These are phyloP conservation scores for Dendrostoma leiphaemia DNA, from an alignment of 2,329 filamentous ascomycete genomes.

Conservation along the genomic window DNA sequence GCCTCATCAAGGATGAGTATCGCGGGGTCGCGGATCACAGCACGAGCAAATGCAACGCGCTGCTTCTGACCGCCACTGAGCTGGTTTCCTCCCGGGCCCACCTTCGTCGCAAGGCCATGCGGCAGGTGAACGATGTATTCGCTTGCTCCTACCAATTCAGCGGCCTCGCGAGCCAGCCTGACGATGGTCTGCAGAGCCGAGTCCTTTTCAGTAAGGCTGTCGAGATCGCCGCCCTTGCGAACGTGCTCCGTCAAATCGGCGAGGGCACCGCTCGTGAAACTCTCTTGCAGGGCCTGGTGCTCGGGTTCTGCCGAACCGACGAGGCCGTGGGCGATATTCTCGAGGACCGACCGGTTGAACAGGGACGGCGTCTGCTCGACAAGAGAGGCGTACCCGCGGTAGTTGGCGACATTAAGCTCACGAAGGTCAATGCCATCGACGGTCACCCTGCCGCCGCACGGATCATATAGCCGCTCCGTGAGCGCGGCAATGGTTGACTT, in stretches of 20 bases:
- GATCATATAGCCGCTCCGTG: constrained; percentile 56
- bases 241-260: constrained; percentile 50
- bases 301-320: constrained; percentile 40
- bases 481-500: constrained; percentile 49
- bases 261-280: constrained; percentile 49
- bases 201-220: constrained; percentile 26
- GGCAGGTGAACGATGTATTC: constrained; percentile 55
- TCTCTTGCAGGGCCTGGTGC: constrained; percentile 38
- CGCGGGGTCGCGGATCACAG: constrained; percentile 53
- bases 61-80: constrained; percentile 62
- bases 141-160: constrained; percentile 57
- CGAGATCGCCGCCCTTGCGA: constrained; percentile 42
- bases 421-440: constrained; percentile 48
- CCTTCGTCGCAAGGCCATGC: constrained; percentile 49
- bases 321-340: constrained; percentile 51
- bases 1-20: constrained; percentile 63
- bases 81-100: constrained; percentile 52
- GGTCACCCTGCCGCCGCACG: constrained; percentile 43
- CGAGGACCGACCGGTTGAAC: constrained; percentile 44
- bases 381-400: constrained; percentile 41
- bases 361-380: constrained; percentile 46
- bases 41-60: constrained; percentile 56
- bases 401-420: constrained; percentile 43
- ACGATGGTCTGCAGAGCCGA: constrained; percentile 42
- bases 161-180: constrained; percentile 44